Base-by-base conservation (phyloP, 1,284 basidiomycete genomes). In the Neonothopanus nambi region DNA sequence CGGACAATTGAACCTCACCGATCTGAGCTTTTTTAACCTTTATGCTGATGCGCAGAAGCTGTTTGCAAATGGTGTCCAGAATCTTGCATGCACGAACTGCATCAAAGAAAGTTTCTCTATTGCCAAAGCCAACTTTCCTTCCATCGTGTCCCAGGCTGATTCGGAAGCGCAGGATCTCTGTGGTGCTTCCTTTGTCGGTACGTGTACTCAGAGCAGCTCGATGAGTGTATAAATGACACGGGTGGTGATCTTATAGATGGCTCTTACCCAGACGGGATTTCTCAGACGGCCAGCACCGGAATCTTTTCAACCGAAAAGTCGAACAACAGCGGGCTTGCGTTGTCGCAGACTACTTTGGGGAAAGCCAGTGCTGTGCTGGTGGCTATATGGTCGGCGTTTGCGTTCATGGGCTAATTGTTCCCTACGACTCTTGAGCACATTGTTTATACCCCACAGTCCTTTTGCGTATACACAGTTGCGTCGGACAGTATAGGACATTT, bases 71-170 rank as follows among this genome's bases (percentile, higher is more conserved):
- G 54, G 52, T n/a, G 45, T 54, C 18, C 44, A 65, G 26, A 74
- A 67, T 24, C 56, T 77, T 35, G 61, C 68, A n/a, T 81, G 80
- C 62, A 76, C 76, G 28, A 65, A 68, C 44, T 81, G 79, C 61
- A 67, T 70, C 51, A 75, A 80, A 65, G 76, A 71, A 20, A 72
- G 70, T 6, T 77, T 74, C 59, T 70, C 63, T 12, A 62, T 79
- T 30, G 59, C 67, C 17, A 55, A 61, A 11, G 45, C 69, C 13
- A 56, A 63, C 24, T 65, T 70, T 35, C 72, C 76, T 2, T 53
- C 58, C 17, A 48, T 68, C 33, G 60, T 63, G 39, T 53, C 62
- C 23, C 11, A 50, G 26, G 57, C 61, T 0, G 51, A 65, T 43
- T 48, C 60, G 49, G 43, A 62, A 11, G 61, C 62, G 30, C 56